Base-by-base conservation (phyloP, 2,329 filamentous ascomycete genomes). In the Kalmusia sp. region DNA sequence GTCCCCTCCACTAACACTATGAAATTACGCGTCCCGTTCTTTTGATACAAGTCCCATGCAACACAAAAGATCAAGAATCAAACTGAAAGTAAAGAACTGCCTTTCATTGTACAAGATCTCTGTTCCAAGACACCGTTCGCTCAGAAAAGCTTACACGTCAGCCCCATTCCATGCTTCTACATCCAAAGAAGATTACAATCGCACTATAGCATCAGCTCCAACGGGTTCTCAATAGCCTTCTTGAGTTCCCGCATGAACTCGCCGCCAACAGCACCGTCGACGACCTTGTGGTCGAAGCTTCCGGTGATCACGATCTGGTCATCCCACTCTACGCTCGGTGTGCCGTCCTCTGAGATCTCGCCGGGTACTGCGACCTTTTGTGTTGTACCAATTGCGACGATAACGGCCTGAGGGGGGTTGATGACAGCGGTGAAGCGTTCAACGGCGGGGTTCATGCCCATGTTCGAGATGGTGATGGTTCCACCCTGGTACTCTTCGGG, bases 401-500 rank as follows among this genome's bases (percentile, higher is more conserved):
- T 99, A 73, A 87, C 90, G 49, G 95, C 91, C 82, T 99, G 96
- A 49, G 95, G 95, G 63, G 96, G 95, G 87, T 99, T 99, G 85
- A 99, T 96, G 73, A 99, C 90, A 65, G 95, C 95, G 47, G 95
- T 98, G 82, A 99, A 99, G 76, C 93, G 87, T 80, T 98, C 93
- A 59, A 99, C 89, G 45, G 95, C 93, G 41, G 88, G 74, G 86
- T 99, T 99, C 95, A 99, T 99, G 79, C 95, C 95, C 95, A 99
- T 96, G 87, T 99, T 99, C 81, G 91, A 96, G 80, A 99, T 98
- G 77, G 93, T 97, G 81, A 99, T 96, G 76, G 92, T 96, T 76
- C 95, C 95, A 51, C 95, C 95, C 84, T 97, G 93, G 87, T 96
- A 99, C 81, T 99, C 93, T 78, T 99, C 93, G 41, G 95, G 95